A percentile compares a stretch with the other conserved stretches of the same genome.
Conservation (phyloP, 441 rosid genomes). For the Populus hybrid region DNA sequence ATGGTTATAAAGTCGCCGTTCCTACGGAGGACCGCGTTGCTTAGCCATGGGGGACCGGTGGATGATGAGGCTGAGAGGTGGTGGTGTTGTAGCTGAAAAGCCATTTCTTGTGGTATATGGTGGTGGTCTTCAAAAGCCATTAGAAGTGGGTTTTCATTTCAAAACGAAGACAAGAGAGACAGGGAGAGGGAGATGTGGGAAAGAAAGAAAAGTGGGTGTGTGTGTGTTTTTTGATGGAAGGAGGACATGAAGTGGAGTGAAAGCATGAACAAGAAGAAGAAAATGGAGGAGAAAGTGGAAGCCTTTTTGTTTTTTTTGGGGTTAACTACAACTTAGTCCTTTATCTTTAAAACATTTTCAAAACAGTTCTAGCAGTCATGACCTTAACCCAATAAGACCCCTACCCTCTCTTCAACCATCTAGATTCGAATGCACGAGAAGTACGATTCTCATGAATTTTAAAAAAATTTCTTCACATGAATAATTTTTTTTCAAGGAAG, state of each 20-base stretch:
- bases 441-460: too few relatives aligned
- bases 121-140: slow-evolving; percentile 31
- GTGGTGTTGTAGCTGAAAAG: slow-evolving; percentile 21
- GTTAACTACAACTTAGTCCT: neutral
- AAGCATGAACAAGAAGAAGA: neutral
- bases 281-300: neutral
- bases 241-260: neutral
- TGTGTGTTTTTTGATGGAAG: neutral
- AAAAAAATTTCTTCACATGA: too few relatives aligned
- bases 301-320: neutral
- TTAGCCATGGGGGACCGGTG: slow-evolving; percentile 35
- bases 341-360: neutral
- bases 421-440: neutral
- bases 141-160: neutral
- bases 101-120: slow-evolving; percentile 22
- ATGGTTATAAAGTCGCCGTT: slow-evolving; percentile 18
- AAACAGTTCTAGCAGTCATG: neutral
- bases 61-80: slow-evolving; percentile 15
- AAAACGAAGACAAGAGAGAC: neutral
- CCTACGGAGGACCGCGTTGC: slow-evolving; percentile 34
- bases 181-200: neutral
- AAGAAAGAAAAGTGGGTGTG: neutral
- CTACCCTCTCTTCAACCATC: too few relatives aligned
- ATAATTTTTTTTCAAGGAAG: too few relatives aligned
- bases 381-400: too few relatives aligned